Evolutionary conservation across 2,329 filamentous ascomycete genomes (phyloP).

Genomic region (Phaeosphaeriaceae sp.): DNA sequence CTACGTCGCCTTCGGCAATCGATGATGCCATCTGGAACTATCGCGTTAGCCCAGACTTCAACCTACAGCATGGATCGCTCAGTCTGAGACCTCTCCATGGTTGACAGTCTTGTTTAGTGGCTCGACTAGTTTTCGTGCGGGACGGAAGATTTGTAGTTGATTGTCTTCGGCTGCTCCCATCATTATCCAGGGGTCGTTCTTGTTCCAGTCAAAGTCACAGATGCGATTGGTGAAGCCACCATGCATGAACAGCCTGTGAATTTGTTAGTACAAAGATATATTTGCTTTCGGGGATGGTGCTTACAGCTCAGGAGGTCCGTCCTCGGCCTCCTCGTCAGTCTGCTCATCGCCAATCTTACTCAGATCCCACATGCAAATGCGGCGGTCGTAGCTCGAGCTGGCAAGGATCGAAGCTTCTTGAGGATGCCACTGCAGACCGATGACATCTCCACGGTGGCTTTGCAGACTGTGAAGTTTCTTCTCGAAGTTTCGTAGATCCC

Average conservation of each 20-base stretch:
- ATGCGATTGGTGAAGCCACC: constrained; percentile 97
- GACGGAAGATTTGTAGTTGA: constrained; percentile 80
- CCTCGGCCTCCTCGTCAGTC: constrained; percentile 90
- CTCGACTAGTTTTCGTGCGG: constrained; percentile 47
- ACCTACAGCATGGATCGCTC: constrained; percentile 9
- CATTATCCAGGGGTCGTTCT: constrained; percentile 95
- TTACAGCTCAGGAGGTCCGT: constrained; percentile 92
- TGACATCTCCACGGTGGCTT: constrained; percentile 87
- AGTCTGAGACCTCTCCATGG: constrained; percentile 50
- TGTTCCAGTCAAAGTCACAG: constrained; percentile 97
- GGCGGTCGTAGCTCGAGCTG: constrained; percentile 88
- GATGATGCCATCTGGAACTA: not conserved
- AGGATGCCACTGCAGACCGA: constrained; percentile 93
- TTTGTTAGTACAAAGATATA: constrained; percentile 11
- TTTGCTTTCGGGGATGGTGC: constrained; percentile 44
- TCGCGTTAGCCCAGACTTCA: constrained; percentile 4
- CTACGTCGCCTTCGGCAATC: not conserved
- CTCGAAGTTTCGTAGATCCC: constrained; percentile 92
- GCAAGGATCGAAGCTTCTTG: constrained; percentile 86
- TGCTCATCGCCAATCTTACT: constrained; percentile 93
- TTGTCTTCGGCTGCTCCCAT: constrained; percentile 97
- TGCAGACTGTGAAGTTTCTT: constrained; percentile 89
- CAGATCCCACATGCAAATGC: constrained; percentile 96
- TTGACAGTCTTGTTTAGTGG: constrained; percentile 43
- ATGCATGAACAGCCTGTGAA: constrained; percentile 87